Conservation (phyloP, 306 rosid species). For the Alnus glutinosa region DNA sequence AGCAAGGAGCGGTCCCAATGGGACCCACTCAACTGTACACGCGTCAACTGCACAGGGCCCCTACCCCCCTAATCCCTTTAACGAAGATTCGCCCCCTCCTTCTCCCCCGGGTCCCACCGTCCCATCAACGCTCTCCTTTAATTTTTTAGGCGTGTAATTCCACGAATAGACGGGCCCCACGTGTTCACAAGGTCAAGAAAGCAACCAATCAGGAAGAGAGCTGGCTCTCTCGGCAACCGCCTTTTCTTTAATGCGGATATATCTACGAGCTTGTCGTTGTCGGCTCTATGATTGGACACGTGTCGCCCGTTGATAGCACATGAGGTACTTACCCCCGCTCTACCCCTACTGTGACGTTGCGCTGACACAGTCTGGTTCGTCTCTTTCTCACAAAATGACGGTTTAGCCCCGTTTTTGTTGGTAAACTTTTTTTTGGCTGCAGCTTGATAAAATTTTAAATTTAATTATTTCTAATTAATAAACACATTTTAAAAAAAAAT, state of each 20-base stretch:
- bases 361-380: background rate
- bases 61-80: conserved; percentile 27
- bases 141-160: conserved; percentile 47
- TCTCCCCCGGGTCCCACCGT: conserved; percentile 32
- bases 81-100: conserved; percentile 50
- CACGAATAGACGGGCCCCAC: conserved; percentile 68
- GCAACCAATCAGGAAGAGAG: conserved; percentile 61
- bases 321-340: conserved; percentile 34
- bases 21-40: conserved; percentile 43
- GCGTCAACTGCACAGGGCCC: conserved; percentile 47
- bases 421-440: background rate
- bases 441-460: background rate
- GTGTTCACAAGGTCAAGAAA: conserved; percentile 60
- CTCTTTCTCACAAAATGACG: conserved; percentile 18
- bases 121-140: conserved; percentile 25
- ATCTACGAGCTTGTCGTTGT: conserved; percentile 66
- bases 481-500: no score
- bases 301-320: conserved; percentile 28
- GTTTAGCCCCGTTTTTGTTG: background rate
- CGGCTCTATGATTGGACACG: conserved; percentile 60
- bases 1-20: conserved; percentile 15
- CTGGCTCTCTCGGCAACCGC: conserved; percentile 47
- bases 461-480: no score
- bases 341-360: background rate
- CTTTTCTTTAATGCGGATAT: conserved; percentile 60